Conservation (phyloP, 1,139 yeast genomes). For the Zhuliangozyma blackwelliae region DNA sequence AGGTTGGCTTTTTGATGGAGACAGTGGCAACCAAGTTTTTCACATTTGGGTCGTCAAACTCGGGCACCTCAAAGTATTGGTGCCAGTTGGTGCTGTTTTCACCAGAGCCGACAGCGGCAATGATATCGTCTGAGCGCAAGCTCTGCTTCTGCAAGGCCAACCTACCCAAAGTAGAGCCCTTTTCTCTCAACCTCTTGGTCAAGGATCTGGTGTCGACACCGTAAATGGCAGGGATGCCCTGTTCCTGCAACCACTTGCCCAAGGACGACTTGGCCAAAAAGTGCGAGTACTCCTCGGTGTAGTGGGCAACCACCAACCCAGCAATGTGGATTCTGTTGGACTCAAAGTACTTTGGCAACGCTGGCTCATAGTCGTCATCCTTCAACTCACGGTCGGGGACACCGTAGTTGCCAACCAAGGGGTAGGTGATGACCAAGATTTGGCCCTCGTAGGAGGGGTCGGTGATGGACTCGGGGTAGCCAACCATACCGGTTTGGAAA, state of each 20-base stretch:
- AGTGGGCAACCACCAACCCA: constrained; percentile 95
- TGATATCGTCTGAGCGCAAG: constrained; percentile 30
- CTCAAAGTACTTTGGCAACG: constrained; percentile 89
- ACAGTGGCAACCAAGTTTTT: constrained; percentile 91
- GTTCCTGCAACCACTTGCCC: constrained; percentile 89
- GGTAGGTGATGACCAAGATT: constrained; percentile 93
- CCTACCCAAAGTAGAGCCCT: constrained; percentile 93
- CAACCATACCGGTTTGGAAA: constrained; percentile 99
- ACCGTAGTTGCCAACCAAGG: constrained; percentile 98
- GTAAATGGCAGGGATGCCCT: constrained; percentile 92
- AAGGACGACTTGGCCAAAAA: constrained; percentile 87
- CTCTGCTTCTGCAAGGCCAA: constrained; percentile 55
- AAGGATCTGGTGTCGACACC: constrained; percentile 97
- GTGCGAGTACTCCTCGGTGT: constrained; percentile 95
- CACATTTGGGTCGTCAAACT: constrained; percentile 90
- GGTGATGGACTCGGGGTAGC: constrained; percentile 96
- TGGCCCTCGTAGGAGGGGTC: constrained; percentile 99
- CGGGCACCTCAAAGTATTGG: constrained; percentile 66
- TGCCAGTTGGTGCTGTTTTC: constrained; percentile 43
- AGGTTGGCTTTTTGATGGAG: constrained; percentile 68
- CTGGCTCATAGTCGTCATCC: constrained; percentile 69
- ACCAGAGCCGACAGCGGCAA: constrained; percentile 14
- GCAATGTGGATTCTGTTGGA: constrained; percentile 90
- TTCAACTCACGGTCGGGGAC: constrained; percentile 82
- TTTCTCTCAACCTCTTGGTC: constrained; percentile 87